phyloP scores from a whole-genome alignment of 2,329 filamentous ascomycete species.

The Hypoxylon sp. region DNA sequence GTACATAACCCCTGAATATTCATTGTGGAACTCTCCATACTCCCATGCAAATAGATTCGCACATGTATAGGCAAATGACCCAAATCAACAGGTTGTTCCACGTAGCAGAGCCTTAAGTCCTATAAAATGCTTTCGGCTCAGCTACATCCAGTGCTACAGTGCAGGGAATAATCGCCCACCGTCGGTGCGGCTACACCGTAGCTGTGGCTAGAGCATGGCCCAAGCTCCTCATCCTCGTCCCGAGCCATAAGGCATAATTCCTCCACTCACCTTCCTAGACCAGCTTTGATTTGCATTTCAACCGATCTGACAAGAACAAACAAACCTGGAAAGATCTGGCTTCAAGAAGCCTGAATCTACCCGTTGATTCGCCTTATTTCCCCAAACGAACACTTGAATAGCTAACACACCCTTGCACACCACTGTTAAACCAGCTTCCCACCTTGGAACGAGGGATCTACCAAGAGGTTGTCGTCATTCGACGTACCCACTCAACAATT shows the following conservation, averaged over 20 bases:
- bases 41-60: too few relatives aligned
- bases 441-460: slow-evolving; percentile 1
- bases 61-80: too few relatives aligned
- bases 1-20: slow-evolving; percentile 1
- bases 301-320: slow-evolving; percentile 10
- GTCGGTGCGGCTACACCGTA: too few relatives aligned
- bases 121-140: too few relatives aligned
- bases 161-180: too few relatives aligned
- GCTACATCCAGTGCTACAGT: too few relatives aligned
- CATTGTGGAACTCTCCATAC: too few relatives aligned
- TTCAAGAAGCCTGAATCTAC: slow-evolving; percentile 11
- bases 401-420: background rate
- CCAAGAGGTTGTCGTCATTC: slow-evolving; percentile 1
- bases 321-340: slow-evolving; percentile 24
- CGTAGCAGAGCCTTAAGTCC: too few relatives aligned
- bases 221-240: background rate
- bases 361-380: background rate
- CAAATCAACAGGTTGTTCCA: too few relatives aligned
- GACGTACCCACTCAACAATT: slow-evolving; percentile 11
- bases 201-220: too few relatives aligned
- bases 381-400: too few relatives aligned
- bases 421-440: background rate
- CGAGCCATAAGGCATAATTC: too few relatives aligned
- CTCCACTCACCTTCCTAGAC: slow-evolving; percentile 14
- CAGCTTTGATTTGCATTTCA: background rate